Conservation (phyloP, 768 basidiomycete species). For the Pisolithus albus region DNA sequence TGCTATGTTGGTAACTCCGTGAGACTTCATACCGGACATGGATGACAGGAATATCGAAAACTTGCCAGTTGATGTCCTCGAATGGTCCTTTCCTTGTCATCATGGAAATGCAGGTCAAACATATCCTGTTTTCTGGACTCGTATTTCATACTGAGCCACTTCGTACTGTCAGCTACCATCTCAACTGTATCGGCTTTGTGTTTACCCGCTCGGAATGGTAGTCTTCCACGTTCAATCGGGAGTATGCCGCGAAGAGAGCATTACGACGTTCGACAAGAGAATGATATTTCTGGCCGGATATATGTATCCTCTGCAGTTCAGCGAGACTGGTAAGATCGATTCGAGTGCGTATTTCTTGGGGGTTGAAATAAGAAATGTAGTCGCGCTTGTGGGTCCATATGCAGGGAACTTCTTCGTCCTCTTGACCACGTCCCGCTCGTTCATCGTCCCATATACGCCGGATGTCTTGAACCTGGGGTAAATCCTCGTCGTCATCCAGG, state of each 20-base stretch:
- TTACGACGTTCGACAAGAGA: too few relatives aligned
- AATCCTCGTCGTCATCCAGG: too few relatives aligned
- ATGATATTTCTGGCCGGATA: too few relatives aligned
- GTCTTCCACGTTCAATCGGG: too few relatives aligned
- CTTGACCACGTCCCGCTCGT: too few relatives aligned
- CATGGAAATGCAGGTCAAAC: conserved; percentile 60
- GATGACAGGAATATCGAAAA: conserved; percentile 62
- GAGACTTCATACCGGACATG: conserved; percentile 90
- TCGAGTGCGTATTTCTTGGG: conserved; percentile 50
- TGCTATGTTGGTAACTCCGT: conserved; percentile 86
- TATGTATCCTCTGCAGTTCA: conserved; percentile 41
- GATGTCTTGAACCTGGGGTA: too few relatives aligned
- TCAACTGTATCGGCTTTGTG: conserved; percentile 68
- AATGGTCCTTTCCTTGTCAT: conserved; percentile 43
- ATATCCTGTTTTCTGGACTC: conserved; percentile 63
- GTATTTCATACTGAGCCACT: conserved; percentile 86
- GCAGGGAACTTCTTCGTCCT: conserved; percentile 45
- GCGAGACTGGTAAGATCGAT: conserved; percentile 65
- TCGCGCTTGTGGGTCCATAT: conserved; percentile 93
- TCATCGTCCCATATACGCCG: too few relatives aligned
- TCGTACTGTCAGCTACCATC: conserved; percentile 81
- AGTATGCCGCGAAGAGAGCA: too few relatives aligned
- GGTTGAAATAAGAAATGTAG: conserved; percentile 78
- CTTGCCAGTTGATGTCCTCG: conserved; percentile 32
- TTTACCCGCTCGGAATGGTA: too few relatives aligned